These are phyloP conservation scores for Ogataea salicorniae DNA, from an alignment of 805 yeast species.

Conservation along the genomic window DNA sequence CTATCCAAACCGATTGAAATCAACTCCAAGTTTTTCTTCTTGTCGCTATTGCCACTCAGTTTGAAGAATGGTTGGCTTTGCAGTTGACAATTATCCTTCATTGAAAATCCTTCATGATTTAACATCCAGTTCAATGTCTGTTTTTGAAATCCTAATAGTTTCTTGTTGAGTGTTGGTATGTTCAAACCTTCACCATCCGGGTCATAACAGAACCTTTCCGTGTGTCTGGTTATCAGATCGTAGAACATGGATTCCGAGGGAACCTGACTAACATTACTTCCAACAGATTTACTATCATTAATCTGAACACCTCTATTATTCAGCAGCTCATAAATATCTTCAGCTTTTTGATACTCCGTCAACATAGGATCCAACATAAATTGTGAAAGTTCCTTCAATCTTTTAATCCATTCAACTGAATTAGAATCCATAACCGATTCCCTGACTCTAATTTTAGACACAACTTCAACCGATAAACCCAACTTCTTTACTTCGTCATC, in stretches of 20 bases:
- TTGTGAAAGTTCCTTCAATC: conserved; percentile 12
- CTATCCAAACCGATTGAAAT: conserved; percentile 33
- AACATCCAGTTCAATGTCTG: conserved; percentile 56
- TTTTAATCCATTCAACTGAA: conserved; percentile 15
- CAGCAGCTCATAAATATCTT: background rate
- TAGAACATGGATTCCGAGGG: conserved; percentile 39
- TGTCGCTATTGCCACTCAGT: conserved; percentile 25
- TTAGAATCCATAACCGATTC: conserved; percentile 15
- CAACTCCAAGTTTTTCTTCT: conserved; percentile 18
- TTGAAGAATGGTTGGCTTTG: background rate
- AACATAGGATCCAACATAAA: conserved; percentile 13
- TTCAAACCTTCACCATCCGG: conserved; percentile 3
- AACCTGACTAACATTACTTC: conserved; percentile 1
- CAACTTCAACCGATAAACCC: background rate
- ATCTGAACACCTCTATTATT: background rate
- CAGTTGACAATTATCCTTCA: background rate
- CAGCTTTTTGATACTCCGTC: conserved; percentile 22
- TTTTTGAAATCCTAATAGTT: conserved; percentile 40
- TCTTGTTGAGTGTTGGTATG: conserved; percentile 19
- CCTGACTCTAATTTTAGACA: conserved; percentile 4
- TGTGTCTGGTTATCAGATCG: conserved; percentile 42
- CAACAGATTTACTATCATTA: conserved; percentile 1
- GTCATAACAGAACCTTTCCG: conserved; percentile 24
- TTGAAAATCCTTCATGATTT: conserved; percentile 39
- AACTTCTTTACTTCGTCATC: too few relatives aligned